phyloP scores from a whole-genome alignment of 1,284 basidiomycete species.

The Tilletiopsis washingtonensis region DNA sequence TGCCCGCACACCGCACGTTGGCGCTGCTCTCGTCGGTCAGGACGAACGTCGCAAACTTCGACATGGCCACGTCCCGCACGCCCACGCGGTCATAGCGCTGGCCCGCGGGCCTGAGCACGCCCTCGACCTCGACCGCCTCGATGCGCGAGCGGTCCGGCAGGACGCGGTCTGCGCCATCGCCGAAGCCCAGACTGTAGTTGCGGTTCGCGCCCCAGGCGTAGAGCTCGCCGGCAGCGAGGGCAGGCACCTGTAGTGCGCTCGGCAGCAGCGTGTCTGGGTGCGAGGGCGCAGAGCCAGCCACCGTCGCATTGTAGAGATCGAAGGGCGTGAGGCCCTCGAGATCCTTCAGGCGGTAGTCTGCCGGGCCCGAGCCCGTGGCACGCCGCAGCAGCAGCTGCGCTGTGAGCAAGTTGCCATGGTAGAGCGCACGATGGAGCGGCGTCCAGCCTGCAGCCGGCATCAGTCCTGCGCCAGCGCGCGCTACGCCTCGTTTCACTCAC shows the following conservation, averaged over 20 bases:
- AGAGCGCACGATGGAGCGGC: slow-evolving; percentile 81
- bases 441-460: slow-evolving; percentile 62
- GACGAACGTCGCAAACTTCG: slow-evolving; percentile 36
- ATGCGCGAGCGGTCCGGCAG: slow-evolving; percentile 72
- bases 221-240: slow-evolving; percentile 64
- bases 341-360: slow-evolving; percentile 69
- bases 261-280: slow-evolving; percentile 42
- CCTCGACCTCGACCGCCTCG: not conserved
- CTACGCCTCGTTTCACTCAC: not conserved
- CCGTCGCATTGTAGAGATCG: slow-evolving; percentile 71
- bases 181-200: slow-evolving; percentile 61
- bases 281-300: slow-evolving; percentile 34
- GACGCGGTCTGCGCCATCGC: slow-evolving; percentile 68
- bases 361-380: slow-evolving; percentile 53
- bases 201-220: slow-evolving; percentile 87
- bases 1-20: slow-evolving; percentile 44
- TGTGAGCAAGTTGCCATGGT: slow-evolving; percentile 71
- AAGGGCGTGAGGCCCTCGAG: slow-evolving; percentile 84
- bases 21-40: slow-evolving; percentile 33
- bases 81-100: slow-evolving; percentile 31
- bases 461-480: not conserved
- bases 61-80: slow-evolving; percentile 39
- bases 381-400: slow-evolving; percentile 69
- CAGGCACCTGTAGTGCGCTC: too few species aligned
- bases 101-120: slow-evolving; percentile 13